phyloP scores from a whole-genome alignment of 2,329 filamentous ascomycete genomes.

The Paraconiothyrium brasiliense region DNA sequence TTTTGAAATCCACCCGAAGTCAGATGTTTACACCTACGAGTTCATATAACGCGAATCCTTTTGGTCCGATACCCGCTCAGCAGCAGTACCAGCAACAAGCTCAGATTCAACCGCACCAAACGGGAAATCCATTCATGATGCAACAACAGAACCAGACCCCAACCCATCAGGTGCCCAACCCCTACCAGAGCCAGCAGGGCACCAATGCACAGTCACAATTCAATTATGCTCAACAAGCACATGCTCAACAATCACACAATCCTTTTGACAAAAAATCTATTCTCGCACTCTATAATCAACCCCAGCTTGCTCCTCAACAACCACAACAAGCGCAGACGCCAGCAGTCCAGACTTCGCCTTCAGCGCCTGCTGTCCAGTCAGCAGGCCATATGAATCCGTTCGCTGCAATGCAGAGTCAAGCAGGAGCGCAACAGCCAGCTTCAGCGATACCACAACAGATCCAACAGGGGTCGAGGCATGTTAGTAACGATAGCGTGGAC shows the following conservation, averaged over 20 bases:
- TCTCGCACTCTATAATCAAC: slow-evolving; percentile 76
- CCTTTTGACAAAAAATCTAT: slow-evolving; percentile 77
- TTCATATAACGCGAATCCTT: slow-evolving; percentile 48
- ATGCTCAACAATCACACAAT: slow-evolving; percentile 35
- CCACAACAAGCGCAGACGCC: slow-evolving; percentile 48
- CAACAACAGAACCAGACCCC: slow-evolving; percentile 39
- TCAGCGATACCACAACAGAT: slow-evolving; percentile 29
- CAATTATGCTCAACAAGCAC: slow-evolving; percentile 31
- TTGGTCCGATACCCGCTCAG: slow-evolving; percentile 35
- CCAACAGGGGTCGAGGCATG: slow-evolving; percentile 51
- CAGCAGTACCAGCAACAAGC: slow-evolving; percentile 30
- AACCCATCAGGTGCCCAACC: slow-evolving; percentile 69
- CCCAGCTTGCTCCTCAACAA: slow-evolving; percentile 60
- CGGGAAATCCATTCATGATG: slow-evolving; percentile 64
- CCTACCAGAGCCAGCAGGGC: slow-evolving; percentile 55
- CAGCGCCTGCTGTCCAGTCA: slow-evolving; percentile 37
- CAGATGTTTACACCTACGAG: slow-evolving; percentile 52
- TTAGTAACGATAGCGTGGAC: slow-evolving; percentile 76
- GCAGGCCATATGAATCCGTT: slow-evolving; percentile 68
- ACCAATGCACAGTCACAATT: slow-evolving; percentile 30
- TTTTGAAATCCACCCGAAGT: slow-evolving; percentile 54
- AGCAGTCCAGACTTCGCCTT: slow-evolving; percentile 33
- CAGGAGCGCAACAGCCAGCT: slow-evolving; percentile 33
- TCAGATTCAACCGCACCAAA: slow-evolving; percentile 31
- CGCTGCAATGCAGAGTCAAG: slow-evolving; percentile 29